Conservation (phyloP, 139 green algal genomes). For the Chlamydomonas sphaeroides region DNA sequence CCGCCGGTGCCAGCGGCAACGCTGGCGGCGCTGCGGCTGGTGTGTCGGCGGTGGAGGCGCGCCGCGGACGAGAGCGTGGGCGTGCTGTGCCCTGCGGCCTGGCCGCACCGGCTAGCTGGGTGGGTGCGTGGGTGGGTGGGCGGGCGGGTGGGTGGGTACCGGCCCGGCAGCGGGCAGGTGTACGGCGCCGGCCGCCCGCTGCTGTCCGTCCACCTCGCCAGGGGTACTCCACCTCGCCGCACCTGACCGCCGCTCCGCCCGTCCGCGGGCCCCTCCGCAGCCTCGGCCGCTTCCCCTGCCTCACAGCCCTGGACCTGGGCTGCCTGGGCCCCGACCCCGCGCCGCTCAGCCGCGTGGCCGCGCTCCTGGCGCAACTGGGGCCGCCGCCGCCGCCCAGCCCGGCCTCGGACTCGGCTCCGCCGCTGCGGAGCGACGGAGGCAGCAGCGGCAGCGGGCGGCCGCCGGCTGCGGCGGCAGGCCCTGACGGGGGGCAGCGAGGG, state of each 20-base stretch:
- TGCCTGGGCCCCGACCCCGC: slow-evolving; percentile 20
- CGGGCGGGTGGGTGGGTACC: background rate
- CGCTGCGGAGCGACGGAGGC: too few relatives aligned
- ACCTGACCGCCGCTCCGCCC: background rate
- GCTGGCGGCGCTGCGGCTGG: slow-evolving; percentile 12
- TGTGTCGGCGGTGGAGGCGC: slow-evolving; percentile 21
- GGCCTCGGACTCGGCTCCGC: background rate
- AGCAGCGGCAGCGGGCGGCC: background rate
- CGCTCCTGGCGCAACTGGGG: slow-evolving; percentile 1
- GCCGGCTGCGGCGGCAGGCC: background rate
- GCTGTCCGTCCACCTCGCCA: background rate
- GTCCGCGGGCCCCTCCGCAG: background rate
- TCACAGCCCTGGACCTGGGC: slow-evolving; percentile 6
- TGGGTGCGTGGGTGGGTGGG: background rate
- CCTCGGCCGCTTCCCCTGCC: slow-evolving; percentile 23
- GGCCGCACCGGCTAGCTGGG: slow-evolving; percentile 19
- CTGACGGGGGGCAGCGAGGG: too few relatives aligned
- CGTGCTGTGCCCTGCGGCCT: slow-evolving; percentile 4
- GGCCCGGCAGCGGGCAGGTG: background rate
- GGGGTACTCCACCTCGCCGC: background rate
- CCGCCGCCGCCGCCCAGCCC: background rate
- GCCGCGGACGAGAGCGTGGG: slow-evolving; percentile 21
- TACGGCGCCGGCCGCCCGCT: background rate
- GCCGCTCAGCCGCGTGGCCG: slow-evolving; percentile 7
- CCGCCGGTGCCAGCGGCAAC: background rate